Conservation (phyloP, 352 stramenopile genomes). For the Phytophthora crassamura region DNA sequence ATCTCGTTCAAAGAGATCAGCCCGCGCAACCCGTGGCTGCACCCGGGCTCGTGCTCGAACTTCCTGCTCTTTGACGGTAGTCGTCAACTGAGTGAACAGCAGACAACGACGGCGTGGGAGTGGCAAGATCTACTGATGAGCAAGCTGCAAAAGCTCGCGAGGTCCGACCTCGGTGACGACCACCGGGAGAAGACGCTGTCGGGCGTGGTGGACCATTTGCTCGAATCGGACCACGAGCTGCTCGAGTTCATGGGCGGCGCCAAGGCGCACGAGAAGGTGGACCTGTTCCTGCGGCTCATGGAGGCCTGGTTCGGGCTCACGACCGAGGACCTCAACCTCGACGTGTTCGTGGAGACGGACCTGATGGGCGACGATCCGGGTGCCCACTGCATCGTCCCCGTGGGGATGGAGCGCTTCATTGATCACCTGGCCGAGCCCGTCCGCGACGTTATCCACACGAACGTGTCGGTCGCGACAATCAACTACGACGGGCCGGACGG, state of each 20-base stretch:
- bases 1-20: conserved; percentile 68
- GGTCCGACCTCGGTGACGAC: conserved; percentile 12
- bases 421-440: conserved; percentile 44
- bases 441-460: conserved; percentile 44
- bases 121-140: conserved; percentile 54
- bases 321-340: conserved; percentile 38
- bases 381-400: conserved; percentile 57
- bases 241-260: conserved; percentile 30
- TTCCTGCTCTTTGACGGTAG: conserved; percentile 52
- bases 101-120: conserved; percentile 50
- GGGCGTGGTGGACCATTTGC: conserved; percentile 45
- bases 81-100: conserved; percentile 37
- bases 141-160: conserved; percentile 51
- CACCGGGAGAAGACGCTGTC: conserved; percentile 38
- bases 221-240: conserved; percentile 33
- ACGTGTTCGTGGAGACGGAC: conserved; percentile 40
- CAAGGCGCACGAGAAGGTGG: conserved; percentile 22
- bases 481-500: conserved; percentile 36
- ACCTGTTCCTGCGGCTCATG: conserved; percentile 45
- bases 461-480: conserved; percentile 39
- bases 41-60: conserved; percentile 58
- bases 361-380: conserved; percentile 54
- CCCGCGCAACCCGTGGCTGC: conserved; percentile 62
- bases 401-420: conserved; percentile 64
- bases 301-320: conserved; percentile 65